Evolutionary conservation across 176 grass and related monocot genomes (phyloP), one percentile per base, ranked within the genome.

Genomic region (Oryza glumipatula): DNA sequence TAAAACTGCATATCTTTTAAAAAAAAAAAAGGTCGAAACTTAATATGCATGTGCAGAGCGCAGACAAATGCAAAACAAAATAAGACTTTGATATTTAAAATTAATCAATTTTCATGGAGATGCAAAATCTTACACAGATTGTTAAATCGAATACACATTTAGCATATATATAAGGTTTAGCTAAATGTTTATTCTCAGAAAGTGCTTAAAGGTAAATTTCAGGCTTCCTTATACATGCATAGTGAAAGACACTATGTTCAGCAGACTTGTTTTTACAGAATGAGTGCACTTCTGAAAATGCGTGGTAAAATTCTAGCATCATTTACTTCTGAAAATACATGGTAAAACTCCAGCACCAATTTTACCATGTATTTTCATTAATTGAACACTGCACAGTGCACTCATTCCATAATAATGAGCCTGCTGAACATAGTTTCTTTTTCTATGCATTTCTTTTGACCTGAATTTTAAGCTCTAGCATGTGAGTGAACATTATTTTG

Each of bases 401-500:
- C 7, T 41, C 39, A 41, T 41, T 41, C 39, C 39, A 41, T 41
- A 41, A 41, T 8, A 41, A 41, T 41, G 39, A 41, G 39, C 8
- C 39, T 41, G 39, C 7, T 41, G 39, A 41, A 41, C 39, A 41
- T 41, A 41, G 1, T 4, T 41, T 41, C 39, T 41, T 41, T 7
- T 41, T 6, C 39, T 41, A 41, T 41, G 7, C 39, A 38, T 38
- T 38, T 38, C 4, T 41, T 48, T 66, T 83, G 4, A 19, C 52
- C 35, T 65, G 33, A 47, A 39, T 52, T 28, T 71, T 24, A 7
- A 67, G 43, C 77, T 83, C 30, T 43, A 65, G 73, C 15, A 14
- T 41, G 15, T 60, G 32, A 38, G 61, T 76, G 44, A 56, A 66
- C 9, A 66, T 52, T 38, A 45, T 41, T 86, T 81, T 38, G 56